Base-by-base conservation (phyloP, 768 basidiomycete species). In the Boletus rubescentipes region DNA sequence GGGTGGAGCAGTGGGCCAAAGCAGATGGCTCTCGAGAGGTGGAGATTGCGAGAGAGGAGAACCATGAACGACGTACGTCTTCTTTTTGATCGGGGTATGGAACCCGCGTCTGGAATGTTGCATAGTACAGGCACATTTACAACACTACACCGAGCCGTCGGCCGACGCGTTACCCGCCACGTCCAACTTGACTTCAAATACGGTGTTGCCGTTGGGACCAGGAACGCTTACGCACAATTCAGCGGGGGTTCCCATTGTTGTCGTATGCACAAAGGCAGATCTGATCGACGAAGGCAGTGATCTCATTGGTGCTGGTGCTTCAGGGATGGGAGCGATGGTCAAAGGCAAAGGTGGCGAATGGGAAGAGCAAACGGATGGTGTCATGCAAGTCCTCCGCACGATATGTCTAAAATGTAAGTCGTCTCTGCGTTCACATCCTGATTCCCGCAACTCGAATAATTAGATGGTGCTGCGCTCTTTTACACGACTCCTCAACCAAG, bases 321-420 rank as follows among this genome's bases (percentile, higher is more conserved):
- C 89, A 0, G 90, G 89, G 0, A 92, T 93, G 85, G 89, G 91
- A 21, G 87, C 86, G 14, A 90, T 93, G 88, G 87, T 93, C 4
- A 93, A 92, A 71, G 91, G 91, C 4, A 93, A 93, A 67, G 91
- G 92, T 2, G 88, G 85, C 10, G 89, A 91, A 63, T 93, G 91
- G 91, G 97, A 99, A 70, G 97, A 99, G 70, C 78, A 88, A 62
- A 95, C 93, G 38, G 97, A 99, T 66, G 89, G 89, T 37, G 77
- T 98, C 5, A 96, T 97, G 86, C 96, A 98, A 65, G 84, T 91
- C n/a, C 78, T 99, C 46, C 81, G 97, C 36, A 91, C 93, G 0
- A 83, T 98, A 49, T 96, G 93, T 67, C 72, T 98, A 47, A 91
- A 92, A 72, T 97, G 96, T 95, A 59, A 65, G 93, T 77, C 18